A percentile compares a stretch with the other conserved stretches of the same genome.
These are phyloP conservation scores for Pistacia atlantica DNA, from an alignment of 345 rosid genomes.

Conservation along the genomic window DNA sequence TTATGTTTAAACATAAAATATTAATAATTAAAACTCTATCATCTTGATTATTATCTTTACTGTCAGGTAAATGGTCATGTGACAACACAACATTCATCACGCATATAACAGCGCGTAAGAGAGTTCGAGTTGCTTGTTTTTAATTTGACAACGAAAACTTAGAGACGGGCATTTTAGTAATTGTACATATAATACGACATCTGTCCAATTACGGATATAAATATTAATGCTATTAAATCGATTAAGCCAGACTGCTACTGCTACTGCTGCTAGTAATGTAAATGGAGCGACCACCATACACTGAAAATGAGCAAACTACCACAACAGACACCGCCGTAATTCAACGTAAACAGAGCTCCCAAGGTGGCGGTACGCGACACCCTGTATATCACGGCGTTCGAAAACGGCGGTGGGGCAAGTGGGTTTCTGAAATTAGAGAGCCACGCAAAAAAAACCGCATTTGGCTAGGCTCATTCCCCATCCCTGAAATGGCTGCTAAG, in stretches of 20 bases:
- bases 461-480: slow-evolving; percentile 84
- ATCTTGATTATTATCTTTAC: no score
- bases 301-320: slow-evolving; percentile 34
- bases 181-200: slow-evolving; percentile 11
- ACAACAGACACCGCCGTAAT: slow-evolving; percentile 18
- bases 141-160: background rate
- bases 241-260: slow-evolving; percentile 21
- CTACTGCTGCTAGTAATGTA: slow-evolving; percentile 27
- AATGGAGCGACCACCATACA: slow-evolving; percentile 51
- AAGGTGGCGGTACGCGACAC: slow-evolving; percentile 47
- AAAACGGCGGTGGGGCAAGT: slow-evolving; percentile 86
- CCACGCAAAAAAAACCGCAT: slow-evolving; percentile 83
- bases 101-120: slow-evolving; percentile 8
- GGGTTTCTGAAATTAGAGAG: slow-evolving; percentile 93
- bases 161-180: slow-evolving; percentile 27
- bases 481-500: slow-evolving; percentile 88
- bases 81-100: no score
- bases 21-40: no score
- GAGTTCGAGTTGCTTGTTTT: background rate
- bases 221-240: slow-evolving; percentile 30
- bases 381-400: slow-evolving; percentile 73
- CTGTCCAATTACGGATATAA: background rate
- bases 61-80: no score
- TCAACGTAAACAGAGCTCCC: slow-evolving; percentile 12
- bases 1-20: no score